Base-by-base conservation (phyloP, 164 flowering plant genomes). In the Stephania cephalantha region DNA sequence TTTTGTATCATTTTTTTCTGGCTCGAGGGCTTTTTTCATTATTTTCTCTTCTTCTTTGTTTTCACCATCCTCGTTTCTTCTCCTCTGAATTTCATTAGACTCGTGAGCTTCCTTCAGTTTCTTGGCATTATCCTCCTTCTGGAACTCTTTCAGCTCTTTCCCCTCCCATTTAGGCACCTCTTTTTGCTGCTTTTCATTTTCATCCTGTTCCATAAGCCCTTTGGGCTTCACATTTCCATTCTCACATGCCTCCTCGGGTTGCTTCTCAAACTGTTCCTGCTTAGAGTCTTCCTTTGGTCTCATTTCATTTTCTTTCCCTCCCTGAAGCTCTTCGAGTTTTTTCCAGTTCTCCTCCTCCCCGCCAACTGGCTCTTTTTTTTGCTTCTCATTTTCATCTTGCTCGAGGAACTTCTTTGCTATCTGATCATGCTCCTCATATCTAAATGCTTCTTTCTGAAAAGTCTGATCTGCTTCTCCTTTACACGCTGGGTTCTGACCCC, bases 401-500 rank as follows among this genome's bases (percentile, higher is more conserved):
- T 80, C 76, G 31, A 6, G 55, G 70, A 70, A 77, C 50, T 80
- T 82, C 75, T 76, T 73, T 17, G 72, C 42, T 69, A 20, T 75
- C 73, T 71, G 77, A 64, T 81, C 84, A 44, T 44, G 72, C 25
- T 86, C 86, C 70, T 68, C 81, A 63, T 64, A 74, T n/a, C 84
- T 78, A 20, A 7, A 25, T 74, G 78, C 77, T 73, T 73, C 83
- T 72, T 70, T 73, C 4, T 22, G 35, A 42, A 53, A 78, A 52
- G 63, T 74, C 53, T 82, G 80, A 75, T 22, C 71, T 65, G 72
- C 81, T 77, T 76, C 80, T 68, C 20, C 71, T 64, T 78, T 76
- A 79, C 25, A 63, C 70, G 73, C 73, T 0, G 3, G 1, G 42
- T 35, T 35, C 42, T 35, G 42, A 35, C 4, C 42, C 42, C 42